Evolutionary conservation across 2,329 filamentous ascomycete species (phyloP).

Genomic region (Elsinoe perseae): DNA sequence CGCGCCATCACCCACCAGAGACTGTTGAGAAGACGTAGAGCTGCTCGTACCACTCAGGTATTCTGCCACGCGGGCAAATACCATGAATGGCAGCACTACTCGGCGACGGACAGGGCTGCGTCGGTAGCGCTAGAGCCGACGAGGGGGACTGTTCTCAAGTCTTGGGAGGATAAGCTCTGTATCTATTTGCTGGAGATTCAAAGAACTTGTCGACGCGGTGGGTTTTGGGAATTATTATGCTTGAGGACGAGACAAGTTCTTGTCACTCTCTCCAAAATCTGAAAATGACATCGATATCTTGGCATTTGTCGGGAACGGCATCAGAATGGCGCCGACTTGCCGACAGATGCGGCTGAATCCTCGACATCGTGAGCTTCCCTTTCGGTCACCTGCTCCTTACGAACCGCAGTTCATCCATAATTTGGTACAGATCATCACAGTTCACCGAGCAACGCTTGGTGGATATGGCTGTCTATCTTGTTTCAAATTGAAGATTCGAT

Average conservation of each 20-base stretch:
- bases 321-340: background rate
- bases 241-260: no score
- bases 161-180: background rate
- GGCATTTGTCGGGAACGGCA: background rate
- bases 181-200: background rate
- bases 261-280: background rate
- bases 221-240: no score
- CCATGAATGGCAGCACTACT: conserved; percentile 34
- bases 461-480: background rate
- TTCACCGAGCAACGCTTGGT: background rate
- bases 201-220: no score
- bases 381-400: background rate
- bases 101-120: conserved; percentile 16
- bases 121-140: background rate
- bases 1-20: conserved; percentile 17
- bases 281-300: conserved; percentile 12
- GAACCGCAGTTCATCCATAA: background rate
- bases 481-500: background rate
- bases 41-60: conserved; percentile 28
- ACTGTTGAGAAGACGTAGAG: conserved; percentile 27
- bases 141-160: background rate
- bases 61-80: conserved; percentile 43
- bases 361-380: background rate
- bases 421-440: background rate
- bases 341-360: background rate